These are phyloP conservation scores for Phialophora verrucosa DNA, from an alignment of 2,329 filamentous ascomycete species.

Conservation along the genomic window DNA sequence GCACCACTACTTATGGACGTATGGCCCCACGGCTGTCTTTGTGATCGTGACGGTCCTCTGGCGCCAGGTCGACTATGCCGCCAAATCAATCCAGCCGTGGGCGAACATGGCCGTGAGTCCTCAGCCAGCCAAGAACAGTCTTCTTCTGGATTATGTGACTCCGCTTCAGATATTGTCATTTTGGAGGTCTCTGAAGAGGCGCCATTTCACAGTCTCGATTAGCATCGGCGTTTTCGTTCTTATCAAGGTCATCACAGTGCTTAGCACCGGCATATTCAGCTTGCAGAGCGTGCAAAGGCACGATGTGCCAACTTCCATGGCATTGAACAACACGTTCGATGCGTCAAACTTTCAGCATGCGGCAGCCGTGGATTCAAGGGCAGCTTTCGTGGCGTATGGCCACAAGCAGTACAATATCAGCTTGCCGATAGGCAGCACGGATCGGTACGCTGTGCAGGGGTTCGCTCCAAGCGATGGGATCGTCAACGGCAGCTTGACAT, in stretches of 20 bases:
- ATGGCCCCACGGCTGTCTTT: slow-evolving; percentile 33
- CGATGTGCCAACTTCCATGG: slow-evolving; percentile 24
- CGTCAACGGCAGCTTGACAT: slow-evolving; percentile 30
- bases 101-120: slow-evolving; percentile 33
- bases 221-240: slow-evolving; percentile 32
- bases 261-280: slow-evolving; percentile 33
- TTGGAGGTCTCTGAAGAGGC: slow-evolving; percentile 28
- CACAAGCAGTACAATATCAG: slow-evolving; percentile 28
- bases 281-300: slow-evolving; percentile 19
- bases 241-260: slow-evolving; percentile 32
- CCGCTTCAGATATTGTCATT: slow-evolving; percentile 30
- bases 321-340: slow-evolving; percentile 30
- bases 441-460: slow-evolving; percentile 24
- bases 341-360: slow-evolving; percentile 24
- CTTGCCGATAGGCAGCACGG: slow-evolving; percentile 28
- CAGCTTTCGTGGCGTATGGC: slow-evolving; percentile 28
- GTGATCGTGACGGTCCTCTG: slow-evolving; percentile 33
- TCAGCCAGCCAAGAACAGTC: slow-evolving; percentile 30
- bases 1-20: slow-evolving; percentile 35
- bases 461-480: slow-evolving; percentile 23
- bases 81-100: slow-evolving; percentile 36
- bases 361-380: slow-evolving; percentile 28
- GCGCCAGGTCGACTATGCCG: slow-evolving; percentile 35
- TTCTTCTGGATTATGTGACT: slow-evolving; percentile 35
- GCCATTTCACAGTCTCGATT: slow-evolving; percentile 27